Percentiles rank a stretch among this genome's conserved stretches.
Conservation (phyloP, 1,284 basidiomycete genomes). For the Cystobasidium pallidum region DNA sequence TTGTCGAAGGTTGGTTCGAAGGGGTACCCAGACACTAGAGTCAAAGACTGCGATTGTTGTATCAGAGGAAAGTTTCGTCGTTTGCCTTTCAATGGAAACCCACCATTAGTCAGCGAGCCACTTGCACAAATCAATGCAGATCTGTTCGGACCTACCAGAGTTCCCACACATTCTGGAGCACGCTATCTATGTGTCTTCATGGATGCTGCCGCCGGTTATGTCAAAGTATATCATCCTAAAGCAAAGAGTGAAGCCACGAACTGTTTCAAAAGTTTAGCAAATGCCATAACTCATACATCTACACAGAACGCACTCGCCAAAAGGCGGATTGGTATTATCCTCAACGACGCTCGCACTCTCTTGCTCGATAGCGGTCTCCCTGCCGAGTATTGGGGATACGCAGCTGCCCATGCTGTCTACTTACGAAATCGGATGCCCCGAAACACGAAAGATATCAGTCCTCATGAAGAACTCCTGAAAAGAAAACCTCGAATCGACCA, state of each 20-base stretch:
- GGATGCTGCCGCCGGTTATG: neutral
- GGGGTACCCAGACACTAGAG: no score
- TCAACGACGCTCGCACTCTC: constrained; percentile 18
- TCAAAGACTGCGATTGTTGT: no score
- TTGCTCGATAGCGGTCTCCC: constrained; percentile 4
- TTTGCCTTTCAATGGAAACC: no score
- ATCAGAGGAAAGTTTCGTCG: no score
- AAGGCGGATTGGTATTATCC: constrained; percentile 22
- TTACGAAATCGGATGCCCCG: constrained; percentile 8
- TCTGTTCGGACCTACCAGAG: neutral
- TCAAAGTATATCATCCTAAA: no score
- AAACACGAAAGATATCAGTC: neutral
- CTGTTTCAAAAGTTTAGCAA: neutral
- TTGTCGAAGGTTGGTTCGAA: no score
- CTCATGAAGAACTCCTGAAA: constrained; percentile 13
- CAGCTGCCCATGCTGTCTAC: constrained; percentile 23
- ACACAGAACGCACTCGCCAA: constrained; percentile 27
- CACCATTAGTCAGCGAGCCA: no score
- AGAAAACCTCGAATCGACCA: constrained; percentile 18
- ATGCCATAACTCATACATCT: constrained; percentile 16
- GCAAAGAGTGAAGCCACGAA: no score
- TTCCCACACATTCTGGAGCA: neutral
- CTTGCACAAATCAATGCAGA: no score
- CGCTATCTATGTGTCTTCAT: neutral
- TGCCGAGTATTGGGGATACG: constrained; percentile 16